Conservation (phyloP, 2,329 filamentous ascomycete species). For the Aspergillus ibericus region DNA sequence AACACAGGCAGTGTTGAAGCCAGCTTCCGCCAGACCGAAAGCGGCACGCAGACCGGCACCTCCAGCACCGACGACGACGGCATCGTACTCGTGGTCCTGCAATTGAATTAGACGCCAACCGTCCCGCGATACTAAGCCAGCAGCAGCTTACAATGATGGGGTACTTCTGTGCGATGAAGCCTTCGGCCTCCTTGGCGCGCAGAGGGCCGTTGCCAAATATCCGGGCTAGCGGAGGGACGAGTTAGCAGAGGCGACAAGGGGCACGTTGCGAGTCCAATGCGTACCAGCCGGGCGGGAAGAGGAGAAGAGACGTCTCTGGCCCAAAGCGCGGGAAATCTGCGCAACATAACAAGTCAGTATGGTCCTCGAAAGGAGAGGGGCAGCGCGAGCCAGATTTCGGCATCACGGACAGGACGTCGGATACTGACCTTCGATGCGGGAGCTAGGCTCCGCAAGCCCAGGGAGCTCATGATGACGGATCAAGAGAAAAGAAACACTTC, state of each 20-base stretch:
- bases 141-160: constrained; percentile 77
- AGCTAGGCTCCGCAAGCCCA: constrained; percentile 52
- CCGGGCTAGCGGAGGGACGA: constrained; percentile 58
- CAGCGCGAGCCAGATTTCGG: constrained; percentile 10
- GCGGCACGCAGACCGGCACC: constrained; percentile 64
- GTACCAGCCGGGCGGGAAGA: constrained; percentile 77
- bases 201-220: constrained; percentile 84
- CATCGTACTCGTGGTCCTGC: constrained; percentile 97
- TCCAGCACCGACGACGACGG: constrained; percentile 73
- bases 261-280: constrained; percentile 34
- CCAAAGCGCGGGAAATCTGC: constrained; percentile 64
- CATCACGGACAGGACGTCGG: constrained; percentile 22
- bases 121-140: background rate
- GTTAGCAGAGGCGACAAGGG: constrained; percentile 24
- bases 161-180: constrained; percentile 85
- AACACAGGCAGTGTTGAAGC: constrained; percentile 65
- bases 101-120: constrained; percentile 20
- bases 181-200: constrained; percentile 88
- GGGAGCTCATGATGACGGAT: constrained; percentile 50
- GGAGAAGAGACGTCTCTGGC: constrained; percentile 77
- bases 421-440: constrained; percentile 49
- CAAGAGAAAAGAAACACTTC: constrained; percentile 28
- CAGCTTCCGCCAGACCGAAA: constrained; percentile 63
- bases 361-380: background rate
- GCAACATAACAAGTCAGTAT: constrained; percentile 25